phyloP scores from a whole-genome alignment of 1,139 yeast genomes.

The Pichia sp. region DNA sequence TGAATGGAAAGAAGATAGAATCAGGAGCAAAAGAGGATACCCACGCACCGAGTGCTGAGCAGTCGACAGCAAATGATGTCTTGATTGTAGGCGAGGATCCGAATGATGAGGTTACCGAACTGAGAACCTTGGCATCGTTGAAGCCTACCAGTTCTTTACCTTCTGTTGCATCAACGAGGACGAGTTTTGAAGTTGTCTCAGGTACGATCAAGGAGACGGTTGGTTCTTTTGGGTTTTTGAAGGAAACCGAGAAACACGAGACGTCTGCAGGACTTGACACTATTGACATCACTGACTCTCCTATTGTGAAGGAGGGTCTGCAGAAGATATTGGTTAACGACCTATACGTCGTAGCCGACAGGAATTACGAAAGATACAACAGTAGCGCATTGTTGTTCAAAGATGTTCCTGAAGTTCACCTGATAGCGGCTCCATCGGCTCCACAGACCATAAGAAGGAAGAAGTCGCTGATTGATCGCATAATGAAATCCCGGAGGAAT shows the following conservation, averaged over 20 bases:
- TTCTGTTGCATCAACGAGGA: slow-evolving; percentile 6
- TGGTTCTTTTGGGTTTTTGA: slow-evolving; percentile 7
- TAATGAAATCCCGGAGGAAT: not conserved
- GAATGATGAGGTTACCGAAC: slow-evolving; percentile 1
- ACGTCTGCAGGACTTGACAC: not conserved
- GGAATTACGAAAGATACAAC: not conserved
- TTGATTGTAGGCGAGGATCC: not conserved
- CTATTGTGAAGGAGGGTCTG: slow-evolving; percentile 76
- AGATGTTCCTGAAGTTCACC: not conserved
- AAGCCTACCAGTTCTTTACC: not conserved
- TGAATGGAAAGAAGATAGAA: not conserved
- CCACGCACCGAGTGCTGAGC: not conserved
- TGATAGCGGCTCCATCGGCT: not conserved
- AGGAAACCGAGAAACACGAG: slow-evolving; percentile 1
- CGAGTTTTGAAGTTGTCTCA: slow-evolving; percentile 5
- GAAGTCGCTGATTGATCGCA: slow-evolving; percentile 10
- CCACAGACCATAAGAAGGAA: not conserved
- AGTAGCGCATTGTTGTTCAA: slow-evolving; percentile 4
- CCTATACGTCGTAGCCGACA: not conserved
- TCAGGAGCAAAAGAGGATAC: not conserved
- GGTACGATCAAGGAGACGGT: slow-evolving; percentile 2
- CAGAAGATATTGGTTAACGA: slow-evolving; percentile 27
- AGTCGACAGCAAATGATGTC: not conserved
- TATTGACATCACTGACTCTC: slow-evolving; percentile 55
- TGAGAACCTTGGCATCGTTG: not conserved